Evolutionary conservation across 1,284 basidiomycete genomes (phyloP).

Genomic region (Hemileia vastatrix): DNA sequence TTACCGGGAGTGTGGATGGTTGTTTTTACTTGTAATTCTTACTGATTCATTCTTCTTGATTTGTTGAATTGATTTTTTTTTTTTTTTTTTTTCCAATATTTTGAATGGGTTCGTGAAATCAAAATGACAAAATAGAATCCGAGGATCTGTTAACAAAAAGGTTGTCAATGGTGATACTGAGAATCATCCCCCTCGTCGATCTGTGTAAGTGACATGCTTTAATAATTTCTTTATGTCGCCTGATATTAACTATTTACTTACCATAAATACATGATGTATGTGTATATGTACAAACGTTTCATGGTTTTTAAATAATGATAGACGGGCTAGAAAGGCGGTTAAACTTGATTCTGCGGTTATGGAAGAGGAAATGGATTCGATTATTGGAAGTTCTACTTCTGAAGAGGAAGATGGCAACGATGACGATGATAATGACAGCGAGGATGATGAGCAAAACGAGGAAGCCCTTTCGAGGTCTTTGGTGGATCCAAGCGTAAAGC

Average conservation of each 20-base stretch:
- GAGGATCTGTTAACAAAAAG: constrained; percentile 8
- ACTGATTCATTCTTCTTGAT: too few species aligned
- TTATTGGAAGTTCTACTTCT: constrained; percentile 16
- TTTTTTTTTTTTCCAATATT: background rate
- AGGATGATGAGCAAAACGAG: background rate
- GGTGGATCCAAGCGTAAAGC: too few species aligned
- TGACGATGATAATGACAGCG: constrained; percentile 16
- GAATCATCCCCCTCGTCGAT: constrained; percentile 4
- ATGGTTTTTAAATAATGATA: background rate
- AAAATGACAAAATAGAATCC: background rate
- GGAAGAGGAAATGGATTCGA: constrained; percentile 9
- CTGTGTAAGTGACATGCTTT: constrained; percentile 4
- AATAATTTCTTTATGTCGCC: background rate
- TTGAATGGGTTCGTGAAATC: background rate
- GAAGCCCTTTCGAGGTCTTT: too few species aligned
- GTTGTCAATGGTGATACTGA: background rate
- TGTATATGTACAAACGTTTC: background rate
- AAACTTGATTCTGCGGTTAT: constrained; percentile 4
- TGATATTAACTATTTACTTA: background rate
- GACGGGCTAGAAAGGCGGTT: constrained; percentile 6
- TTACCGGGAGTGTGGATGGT: too few species aligned
- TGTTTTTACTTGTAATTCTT: too few species aligned
- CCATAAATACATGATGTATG: background rate
- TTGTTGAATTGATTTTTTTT: background rate
- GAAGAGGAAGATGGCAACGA: too few species aligned